These are phyloP conservation scores for Pseudogymnoascus destructans DNA, from an alignment of 2,329 filamentous ascomycete genomes.

Conservation along the genomic window DNA sequence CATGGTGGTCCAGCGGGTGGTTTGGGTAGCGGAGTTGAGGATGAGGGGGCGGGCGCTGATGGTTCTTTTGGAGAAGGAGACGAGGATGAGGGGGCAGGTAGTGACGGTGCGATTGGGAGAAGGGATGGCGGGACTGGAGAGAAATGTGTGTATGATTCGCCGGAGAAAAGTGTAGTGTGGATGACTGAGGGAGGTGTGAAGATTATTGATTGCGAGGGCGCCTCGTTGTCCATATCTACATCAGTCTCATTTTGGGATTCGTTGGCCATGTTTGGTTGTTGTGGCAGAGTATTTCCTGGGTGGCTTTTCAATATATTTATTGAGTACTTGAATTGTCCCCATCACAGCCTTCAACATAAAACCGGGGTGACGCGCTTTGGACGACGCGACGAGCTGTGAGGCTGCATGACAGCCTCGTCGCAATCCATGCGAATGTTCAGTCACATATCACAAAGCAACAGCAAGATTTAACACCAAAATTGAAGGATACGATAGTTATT, in stretches of 20 bases:
- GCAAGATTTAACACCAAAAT: neutral
- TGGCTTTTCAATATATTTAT: neutral
- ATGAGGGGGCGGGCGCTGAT: constrained; percentile 25
- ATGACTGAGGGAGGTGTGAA: constrained; percentile 63
- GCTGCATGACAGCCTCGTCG: neutral
- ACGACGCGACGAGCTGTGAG: constrained; percentile 9
- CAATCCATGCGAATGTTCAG: neutral
- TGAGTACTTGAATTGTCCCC: neutral
- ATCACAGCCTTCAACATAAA: neutral
- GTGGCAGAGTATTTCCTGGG: neutral
- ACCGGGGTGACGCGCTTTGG: constrained; percentile 10
- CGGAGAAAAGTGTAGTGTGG: constrained; percentile 40
- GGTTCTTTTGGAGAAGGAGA: constrained; percentile 13
- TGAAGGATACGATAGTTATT: neutral
- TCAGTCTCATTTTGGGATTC: constrained; percentile 22
- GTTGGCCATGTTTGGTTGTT: constrained; percentile 23
- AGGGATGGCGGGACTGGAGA: constrained; percentile 54
- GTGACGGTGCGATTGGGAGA: constrained; percentile 26
- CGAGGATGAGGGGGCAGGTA: constrained; percentile 15
- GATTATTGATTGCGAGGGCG: constrained; percentile 22
- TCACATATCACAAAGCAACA: neutral
- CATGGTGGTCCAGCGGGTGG: constrained; percentile 39
- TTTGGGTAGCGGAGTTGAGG: neutral
- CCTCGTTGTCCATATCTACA: constrained; percentile 25
- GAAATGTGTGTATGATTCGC: constrained; percentile 59